A percentile compares a stretch with the other conserved stretches of the same genome.
Conservation (phyloP, 208 protist species). For the Trypanosoma platydactyli region DNA sequence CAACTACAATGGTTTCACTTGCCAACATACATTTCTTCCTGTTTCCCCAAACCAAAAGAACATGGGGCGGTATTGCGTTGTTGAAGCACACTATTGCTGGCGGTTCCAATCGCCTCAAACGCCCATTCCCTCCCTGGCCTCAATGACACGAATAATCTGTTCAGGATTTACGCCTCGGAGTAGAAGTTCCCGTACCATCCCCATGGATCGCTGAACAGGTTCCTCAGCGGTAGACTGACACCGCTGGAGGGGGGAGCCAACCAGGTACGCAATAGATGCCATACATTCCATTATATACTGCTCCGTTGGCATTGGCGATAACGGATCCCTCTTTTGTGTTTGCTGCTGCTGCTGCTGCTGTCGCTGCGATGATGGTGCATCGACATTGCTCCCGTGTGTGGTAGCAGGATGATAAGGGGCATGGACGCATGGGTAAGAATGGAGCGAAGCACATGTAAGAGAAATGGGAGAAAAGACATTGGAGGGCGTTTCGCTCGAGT, state of each 20-base stretch:
- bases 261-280: slow-evolving; percentile 57
- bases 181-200: slow-evolving; percentile 45
- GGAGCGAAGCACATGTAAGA: neutral
- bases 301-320: neutral
- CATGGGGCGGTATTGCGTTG: too few relatives aligned
- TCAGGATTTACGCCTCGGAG: slow-evolving; percentile 62
- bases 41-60: too few relatives aligned
- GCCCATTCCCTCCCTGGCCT: slow-evolving; percentile 27
- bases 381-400: neutral
- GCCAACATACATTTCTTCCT: neutral
- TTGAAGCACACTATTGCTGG: too few relatives aligned
- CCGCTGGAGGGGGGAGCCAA: slow-evolving; percentile 67
- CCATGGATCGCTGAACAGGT: slow-evolving; percentile 22
- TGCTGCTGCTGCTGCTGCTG: neutral
- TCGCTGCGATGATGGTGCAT: neutral
- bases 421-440: neutral
- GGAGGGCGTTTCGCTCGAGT: neutral
- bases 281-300: slow-evolving; percentile 49
- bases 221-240: slow-evolving; percentile 35
- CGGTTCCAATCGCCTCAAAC: neutral
- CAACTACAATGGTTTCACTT: neutral
- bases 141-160: slow-evolving; percentile 62
- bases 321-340: neutral
- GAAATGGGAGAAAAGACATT: neutral
- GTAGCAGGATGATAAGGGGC: neutral